Evolutionary conservation across 2,329 filamentous ascomycete species (phyloP).

Genomic region (Alternaria arbusti): DNA sequence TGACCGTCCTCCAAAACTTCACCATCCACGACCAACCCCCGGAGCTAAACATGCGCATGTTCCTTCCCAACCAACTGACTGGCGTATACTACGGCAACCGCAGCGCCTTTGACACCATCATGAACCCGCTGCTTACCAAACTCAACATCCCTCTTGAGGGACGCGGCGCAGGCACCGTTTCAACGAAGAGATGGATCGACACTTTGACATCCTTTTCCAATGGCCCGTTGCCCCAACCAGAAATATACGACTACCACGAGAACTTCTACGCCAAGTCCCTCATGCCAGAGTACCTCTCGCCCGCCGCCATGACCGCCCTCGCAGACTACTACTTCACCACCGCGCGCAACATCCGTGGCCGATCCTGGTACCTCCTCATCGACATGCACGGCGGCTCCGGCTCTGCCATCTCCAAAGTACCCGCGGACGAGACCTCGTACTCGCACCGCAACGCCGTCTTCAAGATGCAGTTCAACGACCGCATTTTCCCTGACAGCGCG

Average conservation of each 20-base stretch:
- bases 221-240: constrained; percentile 24
- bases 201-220: constrained; percentile 30
- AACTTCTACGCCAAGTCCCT: constrained; percentile 38
- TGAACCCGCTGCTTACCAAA: constrained; percentile 29
- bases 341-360: constrained; percentile 15
- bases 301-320: constrained; percentile 24
- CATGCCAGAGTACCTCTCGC: constrained; percentile 28
- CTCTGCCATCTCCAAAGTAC: constrained; percentile 16
- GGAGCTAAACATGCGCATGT: constrained; percentile 37
- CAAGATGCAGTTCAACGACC: constrained; percentile 38
- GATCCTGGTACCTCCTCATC: constrained; percentile 35
- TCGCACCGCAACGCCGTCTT: constrained; percentile 36
- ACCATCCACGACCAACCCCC: constrained; percentile 26
- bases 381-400: constrained; percentile 33
- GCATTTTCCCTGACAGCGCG: constrained; percentile 10
- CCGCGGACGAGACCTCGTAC: constrained; percentile 26
- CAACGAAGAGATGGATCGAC: constrained; percentile 23
- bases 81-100: constrained; percentile 37
- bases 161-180: constrained; percentile 1
- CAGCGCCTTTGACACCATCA: constrained; percentile 29
- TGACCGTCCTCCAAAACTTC: constrained; percentile 33
- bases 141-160: constrained; percentile 15
- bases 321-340: constrained; percentile 32
- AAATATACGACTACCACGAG: constrained; percentile 33
- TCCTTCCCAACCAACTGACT: constrained; percentile 23